Base-by-base conservation (phyloP, 331 rosid species). In the Rhamnella rubrinervis region DNA sequence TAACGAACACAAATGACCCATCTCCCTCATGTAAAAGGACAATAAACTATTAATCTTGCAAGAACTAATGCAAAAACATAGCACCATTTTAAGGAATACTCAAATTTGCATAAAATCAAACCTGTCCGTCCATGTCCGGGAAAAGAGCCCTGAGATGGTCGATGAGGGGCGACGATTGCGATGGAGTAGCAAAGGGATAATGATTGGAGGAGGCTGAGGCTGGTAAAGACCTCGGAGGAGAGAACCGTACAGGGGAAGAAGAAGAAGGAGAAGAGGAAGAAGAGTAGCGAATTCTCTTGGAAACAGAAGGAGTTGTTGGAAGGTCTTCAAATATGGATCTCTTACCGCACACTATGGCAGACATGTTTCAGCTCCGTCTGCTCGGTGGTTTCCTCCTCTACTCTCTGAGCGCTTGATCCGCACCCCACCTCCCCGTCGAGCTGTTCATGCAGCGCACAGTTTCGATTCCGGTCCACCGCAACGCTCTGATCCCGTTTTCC, bases 261-360 rank as follows among this genome's bases (percentile, higher is more conserved):
- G 87, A 80, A 23, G 78, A 70, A 19, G 85, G 82, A 17, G 89
- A 81, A 60, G 96, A 82, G 47, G 92, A 80, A 7, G 88, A 85
- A 35, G 80, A 75, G 68, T 85, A 85, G 51, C 96, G 89, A 71
- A 79, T 87, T 84, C 92, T 83, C 85, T 92, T 92, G n/a, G 97
- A 82, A 52, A 80, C 85, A 35, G 83, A 84, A 19, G 87, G 89
- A 35, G 85, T 53, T 10, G 89, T 39, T 31, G 95, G 80, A 49
- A 80, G 79, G 63, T 89, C 93, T 73, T 87, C 90, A 84, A 92
- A 92, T 41, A 92, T 83, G 77, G 97, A 92, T 89, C 97, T 92
- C 97, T 92, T 92, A 74, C 97, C 97, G 61, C 92, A 91, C 89
- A 91, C 89, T 39, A 88, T 68, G 84, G 97, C 97, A 91, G 97